These are phyloP conservation scores for Fagopyrum tataricum DNA, from an alignment of 148 eudicot species.

Conservation along the genomic window DNA sequence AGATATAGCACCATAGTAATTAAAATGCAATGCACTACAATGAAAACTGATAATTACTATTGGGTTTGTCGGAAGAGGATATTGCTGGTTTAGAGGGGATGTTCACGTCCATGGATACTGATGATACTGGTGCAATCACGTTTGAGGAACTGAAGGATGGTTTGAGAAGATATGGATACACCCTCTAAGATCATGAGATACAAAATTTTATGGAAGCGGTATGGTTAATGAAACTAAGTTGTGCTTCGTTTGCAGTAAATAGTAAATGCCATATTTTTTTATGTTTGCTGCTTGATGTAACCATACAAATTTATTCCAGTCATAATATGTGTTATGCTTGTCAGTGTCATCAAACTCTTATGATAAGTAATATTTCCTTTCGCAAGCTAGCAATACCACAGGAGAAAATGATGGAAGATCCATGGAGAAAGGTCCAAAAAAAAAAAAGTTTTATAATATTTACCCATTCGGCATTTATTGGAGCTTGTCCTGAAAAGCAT, in stretches of 20 bases:
- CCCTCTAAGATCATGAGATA: slow-evolving; percentile 84
- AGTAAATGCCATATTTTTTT: neutral
- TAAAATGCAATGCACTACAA: neutral
- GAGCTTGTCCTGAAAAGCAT: too few relatives aligned
- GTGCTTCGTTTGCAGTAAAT: neutral
- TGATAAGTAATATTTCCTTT: too few relatives aligned
- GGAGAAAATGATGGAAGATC: too few relatives aligned
- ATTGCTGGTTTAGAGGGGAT: slow-evolving; percentile 87
- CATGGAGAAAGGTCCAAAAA: too few relatives aligned
- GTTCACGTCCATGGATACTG: slow-evolving; percentile 92
- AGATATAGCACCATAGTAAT: neutral
- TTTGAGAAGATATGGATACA: slow-evolving; percentile 82
- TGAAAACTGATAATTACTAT: neutral
- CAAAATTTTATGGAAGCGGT: slow-evolving; percentile 94
- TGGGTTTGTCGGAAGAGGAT: slow-evolving; percentile 74
- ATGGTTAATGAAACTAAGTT: slow-evolving; percentile 14
- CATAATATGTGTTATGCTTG: too few relatives aligned
- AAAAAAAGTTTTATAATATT: too few relatives aligned
- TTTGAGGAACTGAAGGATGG: slow-evolving; percentile 95
- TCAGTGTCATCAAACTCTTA: too few relatives aligned
- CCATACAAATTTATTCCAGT: too few relatives aligned
- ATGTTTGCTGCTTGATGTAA: neutral
- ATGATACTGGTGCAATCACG: slow-evolving; percentile 88
- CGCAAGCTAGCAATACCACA: too few relatives aligned
- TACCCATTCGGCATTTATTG: too few relatives aligned